Evolutionary conservation across 1,284 basidiomycete species (phyloP).

Genomic region (Boletellus deceptivus): DNA sequence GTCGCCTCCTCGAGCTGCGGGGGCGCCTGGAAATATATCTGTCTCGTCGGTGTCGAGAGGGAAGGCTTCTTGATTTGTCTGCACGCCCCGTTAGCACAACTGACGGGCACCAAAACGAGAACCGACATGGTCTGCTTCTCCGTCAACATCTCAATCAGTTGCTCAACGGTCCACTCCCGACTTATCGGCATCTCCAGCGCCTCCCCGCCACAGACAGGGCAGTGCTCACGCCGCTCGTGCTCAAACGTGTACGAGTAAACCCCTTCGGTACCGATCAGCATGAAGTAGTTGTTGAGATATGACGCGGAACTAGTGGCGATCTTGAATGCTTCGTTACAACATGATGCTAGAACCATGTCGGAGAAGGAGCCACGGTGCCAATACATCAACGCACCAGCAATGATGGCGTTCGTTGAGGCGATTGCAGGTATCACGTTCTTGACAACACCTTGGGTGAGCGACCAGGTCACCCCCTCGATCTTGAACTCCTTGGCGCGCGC

Average conservation of each 20-base stretch:
- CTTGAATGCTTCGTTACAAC: slow-evolving; percentile 99
- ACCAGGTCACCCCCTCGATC: slow-evolving; percentile 98
- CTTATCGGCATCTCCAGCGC: slow-evolving; percentile 68
- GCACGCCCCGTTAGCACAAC: slow-evolving; percentile 15
- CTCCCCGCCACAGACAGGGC: slow-evolving; percentile 97
- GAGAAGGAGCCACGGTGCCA: not conserved
- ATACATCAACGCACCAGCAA: slow-evolving; percentile 63
- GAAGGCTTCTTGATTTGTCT: slow-evolving; percentile 96
- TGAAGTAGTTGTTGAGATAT: slow-evolving; percentile 97
- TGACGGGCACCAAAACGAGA: not conserved
- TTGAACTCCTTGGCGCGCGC: slow-evolving; percentile 89
- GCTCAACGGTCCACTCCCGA: slow-evolving; percentile 75
- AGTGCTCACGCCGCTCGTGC: slow-evolving; percentile 89
- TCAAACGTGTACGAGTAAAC: slow-evolving; percentile 98
- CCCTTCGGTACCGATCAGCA: slow-evolving; percentile 93
- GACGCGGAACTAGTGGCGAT: slow-evolving; percentile 94
- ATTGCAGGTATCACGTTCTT: slow-evolving; percentile 99
- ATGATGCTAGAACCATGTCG: slow-evolving; percentile 66
- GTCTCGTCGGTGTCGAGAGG: slow-evolving; percentile 62
- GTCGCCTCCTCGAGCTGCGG: slow-evolving; percentile 87
- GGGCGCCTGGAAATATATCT: slow-evolving; percentile 91
- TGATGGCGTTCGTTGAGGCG: slow-evolving; percentile 94
- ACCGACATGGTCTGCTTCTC: slow-evolving; percentile 86
- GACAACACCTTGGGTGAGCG: slow-evolving; percentile 96
- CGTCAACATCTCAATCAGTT: slow-evolving; percentile 80